Evolutionary conservation across 805 yeast species (phyloP).

Genomic region (Nakazawaea peltata): DNA sequence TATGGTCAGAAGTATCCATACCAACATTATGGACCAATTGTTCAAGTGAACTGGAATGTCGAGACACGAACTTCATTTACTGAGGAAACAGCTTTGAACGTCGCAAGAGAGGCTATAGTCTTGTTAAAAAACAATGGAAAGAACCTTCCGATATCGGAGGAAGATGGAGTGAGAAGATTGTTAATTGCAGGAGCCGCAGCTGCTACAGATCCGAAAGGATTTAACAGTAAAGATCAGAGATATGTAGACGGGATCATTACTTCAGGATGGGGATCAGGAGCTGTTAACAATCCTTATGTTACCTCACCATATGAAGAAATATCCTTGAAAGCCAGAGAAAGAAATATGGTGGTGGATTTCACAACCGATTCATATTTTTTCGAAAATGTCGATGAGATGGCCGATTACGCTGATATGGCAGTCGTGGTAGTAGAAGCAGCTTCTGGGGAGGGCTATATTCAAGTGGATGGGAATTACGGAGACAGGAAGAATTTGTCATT

Average conservation of each 20-base stretch:
- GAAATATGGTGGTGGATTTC: conserved; percentile 38
- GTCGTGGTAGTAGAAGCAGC: conserved; percentile 44
- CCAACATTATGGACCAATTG: conserved; percentile 46
- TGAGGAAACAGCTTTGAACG: conserved; percentile 39
- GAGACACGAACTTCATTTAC: conserved; percentile 42
- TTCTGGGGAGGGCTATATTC: conserved; percentile 53
- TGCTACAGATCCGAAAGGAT: conserved; percentile 40
- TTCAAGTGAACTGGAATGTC: conserved; percentile 45
- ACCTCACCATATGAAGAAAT: conserved; percentile 51
- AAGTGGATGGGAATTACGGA: conserved; percentile 51
- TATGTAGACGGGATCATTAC: conserved; percentile 46
- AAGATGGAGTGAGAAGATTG: conserved; percentile 32
- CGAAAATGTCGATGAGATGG: conserved; percentile 32
- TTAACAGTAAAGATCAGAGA: conserved; percentile 45
- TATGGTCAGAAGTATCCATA: conserved; percentile 47
- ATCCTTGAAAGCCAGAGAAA: conserved; percentile 32
- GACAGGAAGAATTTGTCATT: conserved; percentile 47
- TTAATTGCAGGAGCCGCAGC: conserved; percentile 48
- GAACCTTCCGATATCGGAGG: conserved; percentile 39
- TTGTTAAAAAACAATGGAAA: conserved; percentile 44
- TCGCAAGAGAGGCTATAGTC: conserved; percentile 49
- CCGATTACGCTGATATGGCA: conserved; percentile 43
- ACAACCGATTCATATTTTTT: conserved; percentile 36
- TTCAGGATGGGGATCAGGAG: conserved; percentile 60
- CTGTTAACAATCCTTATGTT: conserved; percentile 45